Evolutionary conservation across 306 rosid genomes (phyloP), one percentile per base, ranked within the genome.

Genomic region (Comarum palustre): DNA sequence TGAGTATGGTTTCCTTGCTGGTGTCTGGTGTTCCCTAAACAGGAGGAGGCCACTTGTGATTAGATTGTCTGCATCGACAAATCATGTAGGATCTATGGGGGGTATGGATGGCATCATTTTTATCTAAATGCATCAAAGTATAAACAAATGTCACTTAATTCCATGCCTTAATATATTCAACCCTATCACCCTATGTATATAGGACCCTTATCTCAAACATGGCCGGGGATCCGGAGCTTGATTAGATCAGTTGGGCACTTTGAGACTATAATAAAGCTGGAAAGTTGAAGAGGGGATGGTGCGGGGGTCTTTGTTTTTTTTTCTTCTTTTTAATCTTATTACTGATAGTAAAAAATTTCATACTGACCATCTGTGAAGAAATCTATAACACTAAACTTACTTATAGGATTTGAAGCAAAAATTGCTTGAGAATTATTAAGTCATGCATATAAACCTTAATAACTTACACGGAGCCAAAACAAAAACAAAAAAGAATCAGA

Each of bases 21-120:
- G 59, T 84, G 90, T 84, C 94, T 77, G 42, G 75, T 84, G 92
- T 88, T 85, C 81, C 88, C 90, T 78, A 74, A 77, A 78, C 94
- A 88, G 29, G 7, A 82, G 78, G 89, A 61, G 41, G 42, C 73
- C 81, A 75, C 74, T 67, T 57, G 78, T 75, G 74, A 84, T 83
- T 78, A 80, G 73, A 73, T 75, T 73, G 84, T 83, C 86, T 72
- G 65, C 45, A 81, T 79, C 73, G 86, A 83, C 83, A 72, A 75
- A 79, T 84, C 77, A 59, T 65, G 38, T 75, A 64, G 48, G 50
- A 50, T 9, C 3, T 41, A 74, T 83, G 62, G 59, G 62, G 59
- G 69, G 66, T 74, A 67, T 14, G 66, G 57, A 42, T 10, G 55
- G 58, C 22, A 24, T 45, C 22, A 27, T 27, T 67, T 13, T 29